Percentiles rank a stretch among this genome's conserved stretches.
Conservation (phyloP, 2,329 filamentous ascomycete genomes). For the Colletotrichum cordylinicola region DNA sequence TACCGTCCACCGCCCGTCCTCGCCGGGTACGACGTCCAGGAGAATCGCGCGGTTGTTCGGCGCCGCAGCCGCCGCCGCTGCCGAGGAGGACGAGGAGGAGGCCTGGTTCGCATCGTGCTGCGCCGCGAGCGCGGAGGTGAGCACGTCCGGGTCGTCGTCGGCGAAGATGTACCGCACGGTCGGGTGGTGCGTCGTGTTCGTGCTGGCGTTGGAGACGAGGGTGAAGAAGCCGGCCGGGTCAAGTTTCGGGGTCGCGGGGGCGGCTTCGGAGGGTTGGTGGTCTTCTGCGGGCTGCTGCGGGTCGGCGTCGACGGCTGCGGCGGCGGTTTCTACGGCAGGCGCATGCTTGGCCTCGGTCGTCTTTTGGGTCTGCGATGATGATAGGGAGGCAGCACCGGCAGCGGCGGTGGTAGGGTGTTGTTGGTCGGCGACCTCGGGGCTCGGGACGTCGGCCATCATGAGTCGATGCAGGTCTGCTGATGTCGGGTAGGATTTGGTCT, state of each 20-base stretch:
- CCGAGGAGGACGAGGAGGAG: slow-evolving; percentile 29
- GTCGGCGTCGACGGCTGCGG: neutral
- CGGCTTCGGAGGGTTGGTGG: neutral
- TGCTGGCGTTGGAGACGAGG: slow-evolving; percentile 78
- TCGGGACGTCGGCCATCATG: slow-evolving; percentile 18
- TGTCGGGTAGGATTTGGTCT: neutral
- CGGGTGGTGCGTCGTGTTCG: slow-evolving; percentile 80
- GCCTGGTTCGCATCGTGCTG: slow-evolving; percentile 29
- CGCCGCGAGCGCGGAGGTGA: slow-evolving; percentile 67
- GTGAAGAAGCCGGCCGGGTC: slow-evolving; percentile 67
- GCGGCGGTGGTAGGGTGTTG: neutral
- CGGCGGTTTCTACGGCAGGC: neutral
- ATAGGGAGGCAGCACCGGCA: neutral
- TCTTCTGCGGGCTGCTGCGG: neutral
- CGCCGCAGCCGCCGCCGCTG: slow-evolving; percentile 24
- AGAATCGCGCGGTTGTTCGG: slow-evolving; percentile 53
- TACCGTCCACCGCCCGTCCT: slow-evolving; percentile 57
- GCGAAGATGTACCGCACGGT: slow-evolving; percentile 90
- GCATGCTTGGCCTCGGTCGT: neutral
- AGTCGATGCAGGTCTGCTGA: neutral
- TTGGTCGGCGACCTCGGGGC: neutral
- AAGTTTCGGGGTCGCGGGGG: slow-evolving; percentile 3
- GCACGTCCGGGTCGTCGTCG: slow-evolving; percentile 83
- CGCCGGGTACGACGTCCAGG: slow-evolving; percentile 56
- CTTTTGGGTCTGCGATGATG: slow-evolving; percentile 9